Evolutionary conservation across 441 rosid species (phyloP).

Genomic region (Macaranga tanarius): DNA sequence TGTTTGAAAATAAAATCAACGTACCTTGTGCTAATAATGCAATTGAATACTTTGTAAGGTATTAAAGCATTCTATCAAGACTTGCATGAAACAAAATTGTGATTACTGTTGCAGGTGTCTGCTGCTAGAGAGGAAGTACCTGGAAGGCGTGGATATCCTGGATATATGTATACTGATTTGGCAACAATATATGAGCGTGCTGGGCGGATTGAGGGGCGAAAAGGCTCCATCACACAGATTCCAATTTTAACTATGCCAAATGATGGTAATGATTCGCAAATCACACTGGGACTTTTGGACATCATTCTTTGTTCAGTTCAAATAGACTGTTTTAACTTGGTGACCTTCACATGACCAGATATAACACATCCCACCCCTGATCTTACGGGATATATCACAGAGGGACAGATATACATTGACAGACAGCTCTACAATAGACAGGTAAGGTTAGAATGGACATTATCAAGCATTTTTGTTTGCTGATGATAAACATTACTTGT

Average conservation of each 20-base stretch:
- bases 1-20: neutral
- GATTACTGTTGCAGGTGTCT: constrained; percentile 63
- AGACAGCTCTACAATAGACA: constrained; percentile 93
- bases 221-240: constrained; percentile 97
- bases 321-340: constrained; percentile 6
- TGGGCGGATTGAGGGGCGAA: constrained; percentile 96
- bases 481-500: neutral
- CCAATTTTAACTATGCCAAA: constrained; percentile 99
- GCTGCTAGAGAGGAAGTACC: constrained; percentile 99
- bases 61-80: neutral
- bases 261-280: constrained; percentile 56
- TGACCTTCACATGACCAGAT: constrained; percentile 44
- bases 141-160: constrained; percentile 99
- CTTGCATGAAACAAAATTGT: constrained; percentile 17
- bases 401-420: constrained; percentile 98
- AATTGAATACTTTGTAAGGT: neutral
- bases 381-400: constrained; percentile 98
- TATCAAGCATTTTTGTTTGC: neutral
- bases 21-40: neutral
- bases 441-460: constrained; percentile 34
- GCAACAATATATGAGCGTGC: constrained; percentile 98
- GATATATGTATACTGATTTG: constrained; percentile 99
- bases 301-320: neutral
- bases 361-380: constrained; percentile 99
- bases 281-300: neutral